Percentiles rank a stretch among this genome's conserved stretches.
phyloP scores from a whole-genome alignment of 257 asterid genomes.

The Striga asiatica region DNA sequence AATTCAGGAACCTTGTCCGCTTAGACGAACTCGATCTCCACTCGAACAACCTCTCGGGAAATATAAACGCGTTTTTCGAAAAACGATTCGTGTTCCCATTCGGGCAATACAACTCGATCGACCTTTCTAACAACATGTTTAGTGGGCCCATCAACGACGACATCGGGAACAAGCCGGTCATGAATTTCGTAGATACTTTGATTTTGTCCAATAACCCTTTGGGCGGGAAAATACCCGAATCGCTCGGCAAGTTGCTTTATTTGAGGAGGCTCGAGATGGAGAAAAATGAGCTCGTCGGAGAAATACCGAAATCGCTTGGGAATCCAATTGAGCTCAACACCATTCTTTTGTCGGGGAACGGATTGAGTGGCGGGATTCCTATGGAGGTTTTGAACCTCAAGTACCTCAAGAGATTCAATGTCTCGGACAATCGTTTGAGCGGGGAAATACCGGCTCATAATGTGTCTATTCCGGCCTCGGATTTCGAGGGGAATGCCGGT shows the following conservation, averaged over 20 bases:
- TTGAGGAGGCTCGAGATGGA: constrained; percentile 27
- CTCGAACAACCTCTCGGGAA: constrained; percentile 47
- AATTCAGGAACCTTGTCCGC: constrained; percentile 31
- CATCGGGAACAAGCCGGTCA: constrained; percentile 26
- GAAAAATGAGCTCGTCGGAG: constrained; percentile 30
- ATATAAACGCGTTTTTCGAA: constrained; percentile 19
- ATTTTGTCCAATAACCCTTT: constrained; percentile 45
- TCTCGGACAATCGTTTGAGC: constrained; percentile 35
- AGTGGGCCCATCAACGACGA: constrained; percentile 26
- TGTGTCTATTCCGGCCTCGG: constrained; percentile 26
- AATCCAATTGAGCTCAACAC: constrained; percentile 21
- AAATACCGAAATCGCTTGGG: constrained; percentile 42
- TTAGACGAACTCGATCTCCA: constrained; percentile 52
- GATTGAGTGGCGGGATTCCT: constrained; percentile 51
- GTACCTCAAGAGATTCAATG: constrained; percentile 30
- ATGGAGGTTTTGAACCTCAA: constrained; percentile 33
- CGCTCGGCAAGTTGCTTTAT: constrained; percentile 31
- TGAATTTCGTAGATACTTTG: constrained; percentile 23
- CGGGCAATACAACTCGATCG: constrained; percentile 35
- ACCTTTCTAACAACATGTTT: constrained; percentile 46
- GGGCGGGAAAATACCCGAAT: constrained; percentile 38
- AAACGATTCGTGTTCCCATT: constrained; percentile 28
- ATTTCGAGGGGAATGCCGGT: constrained; percentile 42
- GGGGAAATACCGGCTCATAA: constrained; percentile 55
- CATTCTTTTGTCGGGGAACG: constrained; percentile 33